Conservation (phyloP, 441 rosid species). For the Manihot esculenta region DNA sequence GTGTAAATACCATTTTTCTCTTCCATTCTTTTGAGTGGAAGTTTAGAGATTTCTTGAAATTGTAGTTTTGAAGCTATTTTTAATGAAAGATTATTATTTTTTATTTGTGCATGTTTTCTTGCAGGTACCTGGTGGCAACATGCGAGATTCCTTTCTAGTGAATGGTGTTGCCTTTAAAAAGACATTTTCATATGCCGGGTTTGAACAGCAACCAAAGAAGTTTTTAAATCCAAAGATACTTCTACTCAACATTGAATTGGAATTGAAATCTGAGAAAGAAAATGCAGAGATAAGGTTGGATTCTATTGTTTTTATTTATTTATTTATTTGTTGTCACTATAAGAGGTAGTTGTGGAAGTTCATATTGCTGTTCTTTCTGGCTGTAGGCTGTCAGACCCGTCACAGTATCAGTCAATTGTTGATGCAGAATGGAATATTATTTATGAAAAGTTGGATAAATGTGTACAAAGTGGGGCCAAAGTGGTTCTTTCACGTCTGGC, state of each 20-base stretch:
- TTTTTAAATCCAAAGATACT: constrained; percentile 81
- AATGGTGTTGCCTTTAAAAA: constrained; percentile 99
- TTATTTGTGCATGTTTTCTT: constrained; percentile 8
- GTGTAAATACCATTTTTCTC: background rate
- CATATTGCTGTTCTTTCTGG: constrained; percentile 3
- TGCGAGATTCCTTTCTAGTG: constrained; percentile 96
- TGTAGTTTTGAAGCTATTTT: background rate
- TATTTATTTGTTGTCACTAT: background rate
- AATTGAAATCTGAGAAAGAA: constrained; percentile 98
- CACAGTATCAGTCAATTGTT: constrained; percentile 97
- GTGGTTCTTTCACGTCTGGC: constrained; percentile 98
- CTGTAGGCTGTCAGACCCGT: constrained; percentile 90
- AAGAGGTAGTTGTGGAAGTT: background rate
- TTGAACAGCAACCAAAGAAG: constrained; percentile 98
- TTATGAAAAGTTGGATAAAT: constrained; percentile 96
- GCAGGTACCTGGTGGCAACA: constrained; percentile 97
- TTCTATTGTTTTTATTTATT: background rate
- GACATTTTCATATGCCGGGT: constrained; percentile 98
- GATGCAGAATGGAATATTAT: constrained; percentile 99
- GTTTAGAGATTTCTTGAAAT: background rate
- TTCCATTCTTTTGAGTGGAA: background rate
- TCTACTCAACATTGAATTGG: constrained; percentile 84
- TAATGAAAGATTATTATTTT: background rate
- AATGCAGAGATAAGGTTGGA: constrained; percentile 94
- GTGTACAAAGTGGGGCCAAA: constrained; percentile 88